Evolutionary conservation across 2,329 filamentous ascomycete species (phyloP).

Genomic region (Talaromyces rugulosus): DNA sequence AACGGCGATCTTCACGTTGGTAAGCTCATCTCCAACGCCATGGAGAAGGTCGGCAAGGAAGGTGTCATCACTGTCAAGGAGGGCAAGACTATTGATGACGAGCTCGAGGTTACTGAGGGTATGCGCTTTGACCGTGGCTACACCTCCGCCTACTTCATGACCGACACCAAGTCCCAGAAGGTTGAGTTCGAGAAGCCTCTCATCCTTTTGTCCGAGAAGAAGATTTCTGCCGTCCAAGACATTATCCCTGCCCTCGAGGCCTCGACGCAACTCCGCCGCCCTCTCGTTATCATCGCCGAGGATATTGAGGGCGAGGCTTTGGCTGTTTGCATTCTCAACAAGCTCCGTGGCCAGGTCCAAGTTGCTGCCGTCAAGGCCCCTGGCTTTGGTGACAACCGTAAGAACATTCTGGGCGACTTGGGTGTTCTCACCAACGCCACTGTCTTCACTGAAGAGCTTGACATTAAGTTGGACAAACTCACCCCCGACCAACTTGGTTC

Average conservation of each 20-base stretch:
- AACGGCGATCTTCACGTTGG: constrained; percentile 96
- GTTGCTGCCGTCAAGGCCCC: constrained; percentile 98
- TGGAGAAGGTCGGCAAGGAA: constrained; percentile 99
- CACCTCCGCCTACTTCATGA: constrained; percentile 99
- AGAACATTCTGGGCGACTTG: constrained; percentile 97
- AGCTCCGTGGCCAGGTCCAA: constrained; percentile 98
- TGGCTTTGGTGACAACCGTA: constrained; percentile 99
- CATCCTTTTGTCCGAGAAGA: constrained; percentile 98
- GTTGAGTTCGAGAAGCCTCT: constrained; percentile 99
- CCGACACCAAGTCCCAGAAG: constrained; percentile 97
- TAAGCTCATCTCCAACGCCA: constrained; percentile 91
- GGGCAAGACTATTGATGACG: constrained; percentile 96
- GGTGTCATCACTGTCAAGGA: constrained; percentile 99
- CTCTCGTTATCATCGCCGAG: constrained; percentile 97
- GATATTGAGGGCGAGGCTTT: constrained; percentile 98
- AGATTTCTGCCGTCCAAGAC: constrained; percentile 98
- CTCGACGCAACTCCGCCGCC: constrained; percentile 90
- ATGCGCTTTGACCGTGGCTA: constrained; percentile 99
- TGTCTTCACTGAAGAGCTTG: constrained; percentile 97
- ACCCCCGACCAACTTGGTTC: constrained; percentile 94
- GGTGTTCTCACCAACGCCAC: constrained; percentile 93
- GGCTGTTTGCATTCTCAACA: constrained; percentile 99
- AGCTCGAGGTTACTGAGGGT: constrained; percentile 98
- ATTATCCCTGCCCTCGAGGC: constrained; percentile 97
- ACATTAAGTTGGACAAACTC: constrained; percentile 98